Base-by-base conservation (phyloP, 2,329 filamentous ascomycete genomes). In the Anthostomella pinea region DNA sequence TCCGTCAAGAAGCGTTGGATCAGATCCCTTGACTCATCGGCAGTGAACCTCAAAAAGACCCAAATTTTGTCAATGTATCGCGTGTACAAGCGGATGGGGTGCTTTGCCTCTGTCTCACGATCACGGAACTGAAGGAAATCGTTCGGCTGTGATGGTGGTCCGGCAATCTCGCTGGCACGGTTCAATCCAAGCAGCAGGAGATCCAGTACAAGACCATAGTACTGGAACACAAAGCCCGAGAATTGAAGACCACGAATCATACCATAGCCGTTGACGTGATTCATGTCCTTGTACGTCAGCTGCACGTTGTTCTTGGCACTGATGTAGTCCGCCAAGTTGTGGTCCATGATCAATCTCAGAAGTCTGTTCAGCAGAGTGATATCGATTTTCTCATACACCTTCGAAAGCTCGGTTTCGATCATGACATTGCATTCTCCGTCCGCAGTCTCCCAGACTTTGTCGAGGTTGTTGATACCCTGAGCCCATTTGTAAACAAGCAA, bases 261-360 rank as follows among this genome's bases (percentile, higher is more conserved):
- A 52, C 93, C 93, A 59, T 97, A 98, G 59, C 88, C 94, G 67
- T 98, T 98, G 59, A 94, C 93, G 58, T 98, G 93, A 59, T 96
- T 97, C 93, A 98, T 98, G 55, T 98, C 93, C 70, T 98, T 98
- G 73, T 98, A 98, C 45, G 94, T 96, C 46, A 98, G 77, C 62
- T 96, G 91, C 9, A 98, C 93, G 58, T 98, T 98, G 73, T 98
- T 98, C 78, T 98, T 98, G 23, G 91, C 89, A 1, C 91, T 96
- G 58, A 98, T 98, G 67, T 98, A 98, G 63, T 98, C 94, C 5
- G 93, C 93, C 68, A 98, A 68, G 62, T 98, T 98, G 73, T 98
- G 93, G 56, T 98, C 94, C 94, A 98, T 98, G 62, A 98, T 96
- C 49, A 98, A 68, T 30, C 93, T 80, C 32, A 98, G 73, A 20